Conservation (phyloP, 805 yeast genomes). For the Lipomyces orientalis region DNA sequence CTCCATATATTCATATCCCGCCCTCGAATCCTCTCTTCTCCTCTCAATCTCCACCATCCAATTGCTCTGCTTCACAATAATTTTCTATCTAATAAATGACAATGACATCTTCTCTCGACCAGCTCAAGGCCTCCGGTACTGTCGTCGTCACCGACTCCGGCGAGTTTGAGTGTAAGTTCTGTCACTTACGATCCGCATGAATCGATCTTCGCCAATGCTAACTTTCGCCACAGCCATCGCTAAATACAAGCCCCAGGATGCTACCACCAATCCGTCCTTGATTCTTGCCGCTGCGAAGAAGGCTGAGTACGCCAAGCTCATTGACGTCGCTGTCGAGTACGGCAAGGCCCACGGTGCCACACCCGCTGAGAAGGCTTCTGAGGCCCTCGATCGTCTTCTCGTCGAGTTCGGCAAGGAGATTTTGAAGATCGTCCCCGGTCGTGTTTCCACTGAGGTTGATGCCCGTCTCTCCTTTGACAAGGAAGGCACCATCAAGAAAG, state of each 20-base stretch:
- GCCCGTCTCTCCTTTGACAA: slow-evolving; percentile 97
- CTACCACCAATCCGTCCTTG: slow-evolving; percentile 98
- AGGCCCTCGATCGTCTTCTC: slow-evolving; percentile 88
- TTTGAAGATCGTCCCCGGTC: slow-evolving; percentile 94
- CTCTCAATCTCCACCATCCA: background rate
- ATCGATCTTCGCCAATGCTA: background rate
- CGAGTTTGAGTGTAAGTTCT: slow-evolving; percentile 77
- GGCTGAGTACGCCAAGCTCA: slow-evolving; percentile 83
- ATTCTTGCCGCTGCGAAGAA: slow-evolving; percentile 94
- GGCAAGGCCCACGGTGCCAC: slow-evolving; percentile 62
- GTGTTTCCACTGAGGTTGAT: slow-evolving; percentile 99
- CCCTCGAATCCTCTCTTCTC: background rate
- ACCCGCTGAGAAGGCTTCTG: slow-evolving; percentile 65
- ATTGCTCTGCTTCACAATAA: background rate
- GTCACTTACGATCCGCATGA: background rate
- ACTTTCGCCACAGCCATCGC: slow-evolving; percentile 63
- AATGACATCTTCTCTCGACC: slow-evolving; percentile 76
- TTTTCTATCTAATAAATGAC: slow-evolving; percentile 7
- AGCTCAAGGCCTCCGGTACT: slow-evolving; percentile 93
- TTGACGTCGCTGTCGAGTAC: slow-evolving; percentile 88
- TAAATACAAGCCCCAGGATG: slow-evolving; percentile 98
- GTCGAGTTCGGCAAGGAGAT: slow-evolving; percentile 97
- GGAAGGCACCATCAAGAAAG: slow-evolving; percentile 92
- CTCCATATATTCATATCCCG: background rate
- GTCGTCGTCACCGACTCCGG: slow-evolving; percentile 98